Evolutionary conservation across 2,329 filamentous ascomycete species (phyloP).

Genomic region (Pseudogymnoascus verrucosus): DNA sequence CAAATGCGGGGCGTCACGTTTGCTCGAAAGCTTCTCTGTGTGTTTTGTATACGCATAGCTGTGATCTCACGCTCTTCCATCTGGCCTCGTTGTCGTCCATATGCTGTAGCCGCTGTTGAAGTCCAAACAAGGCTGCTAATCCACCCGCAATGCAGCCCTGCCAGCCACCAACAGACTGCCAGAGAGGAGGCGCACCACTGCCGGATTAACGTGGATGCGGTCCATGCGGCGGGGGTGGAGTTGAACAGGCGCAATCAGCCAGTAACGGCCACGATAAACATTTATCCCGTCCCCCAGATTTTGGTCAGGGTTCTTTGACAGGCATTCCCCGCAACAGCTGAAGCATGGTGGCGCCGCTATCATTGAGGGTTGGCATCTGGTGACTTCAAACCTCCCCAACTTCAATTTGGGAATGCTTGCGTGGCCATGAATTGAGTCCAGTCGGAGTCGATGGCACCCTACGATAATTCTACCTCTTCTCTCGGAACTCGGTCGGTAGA

Average conservation of each 20-base stretch:
- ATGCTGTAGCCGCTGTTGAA: neutral
- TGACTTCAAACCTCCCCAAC: neutral
- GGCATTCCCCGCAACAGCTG: conserved; percentile 1
- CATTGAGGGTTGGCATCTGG: neutral
- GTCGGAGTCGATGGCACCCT: neutral
- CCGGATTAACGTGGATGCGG: conserved; percentile 6
- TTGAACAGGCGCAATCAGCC: neutral
- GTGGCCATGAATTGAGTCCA: neutral
- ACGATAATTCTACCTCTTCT: neutral
- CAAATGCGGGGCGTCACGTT: neutral
- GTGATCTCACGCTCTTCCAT: neutral
- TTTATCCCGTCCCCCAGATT: neutral
- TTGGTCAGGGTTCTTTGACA: neutral
- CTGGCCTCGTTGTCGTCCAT: neutral
- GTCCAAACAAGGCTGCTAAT: neutral
- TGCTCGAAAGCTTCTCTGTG: neutral
- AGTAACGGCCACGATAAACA: neutral
- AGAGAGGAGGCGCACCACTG: conserved; percentile 5
- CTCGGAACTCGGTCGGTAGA: neutral
- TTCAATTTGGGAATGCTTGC: neutral
- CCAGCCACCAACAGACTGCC: neutral
- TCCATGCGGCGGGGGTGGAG: neutral
- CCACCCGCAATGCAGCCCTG: neutral
- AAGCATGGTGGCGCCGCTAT: neutral
- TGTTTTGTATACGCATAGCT: neutral